Percentiles rank a stretch among this genome's conserved stretches.
These are phyloP conservation scores for Diaporthe eres DNA, from an alignment of 2,329 filamentous ascomycete species.

Conservation along the genomic window DNA sequence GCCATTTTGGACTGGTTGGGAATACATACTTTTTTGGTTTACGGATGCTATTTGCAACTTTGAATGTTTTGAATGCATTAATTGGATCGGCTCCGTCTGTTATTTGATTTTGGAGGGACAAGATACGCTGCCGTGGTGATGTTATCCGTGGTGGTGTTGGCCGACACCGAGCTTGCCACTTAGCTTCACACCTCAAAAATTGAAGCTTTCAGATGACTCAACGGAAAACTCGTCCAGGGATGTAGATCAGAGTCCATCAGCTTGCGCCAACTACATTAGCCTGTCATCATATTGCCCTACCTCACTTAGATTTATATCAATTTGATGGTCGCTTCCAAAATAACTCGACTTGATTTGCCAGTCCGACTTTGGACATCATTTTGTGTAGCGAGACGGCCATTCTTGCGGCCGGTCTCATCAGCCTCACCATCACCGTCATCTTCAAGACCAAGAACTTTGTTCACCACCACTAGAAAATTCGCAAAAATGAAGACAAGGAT, in stretches of 20 bases:
- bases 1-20: neutral
- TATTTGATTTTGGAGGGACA: neutral
- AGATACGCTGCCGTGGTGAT: neutral
- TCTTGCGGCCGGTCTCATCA: conserved; percentile 31
- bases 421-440: conserved; percentile 32
- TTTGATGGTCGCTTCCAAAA: conserved; percentile 7
- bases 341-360: neutral
- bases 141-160: neutral
- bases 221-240: conserved; percentile 32
- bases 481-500: conserved; percentile 48
- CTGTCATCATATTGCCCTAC: neutral
- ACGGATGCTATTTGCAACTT: neutral
- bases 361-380: neutral
- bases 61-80: neutral
- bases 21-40: neutral
- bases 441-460: conserved; percentile 1
- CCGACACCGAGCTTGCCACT: conserved; percentile 17
- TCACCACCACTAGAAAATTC: conserved; percentile 19
- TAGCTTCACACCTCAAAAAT: conserved; percentile 34
- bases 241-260: neutral
- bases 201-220: conserved; percentile 38
- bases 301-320: neutral
- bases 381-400: neutral
- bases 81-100: neutral
- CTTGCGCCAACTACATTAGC: conserved; percentile 1